Percentiles rank a stretch among this genome's conserved stretches.
Evolutionary conservation across 2,329 filamentous ascomycete species (phyloP).

Genomic region (Volutella citrinella): DNA sequence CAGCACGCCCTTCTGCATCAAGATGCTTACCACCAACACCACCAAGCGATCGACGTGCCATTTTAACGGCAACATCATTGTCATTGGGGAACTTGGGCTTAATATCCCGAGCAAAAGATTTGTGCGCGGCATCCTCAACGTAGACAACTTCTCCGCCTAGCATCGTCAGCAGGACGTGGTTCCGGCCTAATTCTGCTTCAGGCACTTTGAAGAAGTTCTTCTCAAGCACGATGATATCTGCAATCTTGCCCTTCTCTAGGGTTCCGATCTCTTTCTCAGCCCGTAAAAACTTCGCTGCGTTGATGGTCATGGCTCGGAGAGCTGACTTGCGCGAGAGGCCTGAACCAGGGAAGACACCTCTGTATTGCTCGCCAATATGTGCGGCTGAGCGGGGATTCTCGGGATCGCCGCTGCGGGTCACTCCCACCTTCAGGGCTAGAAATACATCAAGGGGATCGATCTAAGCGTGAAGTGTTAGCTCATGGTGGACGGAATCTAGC

Average conservation of each 20-base stretch:
- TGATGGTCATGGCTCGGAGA: constrained; percentile 21
- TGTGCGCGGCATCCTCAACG: constrained; percentile 19
- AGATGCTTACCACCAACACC: constrained; percentile 14
- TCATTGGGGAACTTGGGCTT: constrained; percentile 23
- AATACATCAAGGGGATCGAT: constrained; percentile 27
- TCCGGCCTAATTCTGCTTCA: constrained; percentile 19
- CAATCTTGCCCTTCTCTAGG: constrained; percentile 23
- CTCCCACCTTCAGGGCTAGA: constrained; percentile 24
- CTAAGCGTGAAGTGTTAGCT: constrained; percentile 8
- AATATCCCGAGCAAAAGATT: no score
- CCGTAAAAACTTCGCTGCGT: constrained; percentile 21
- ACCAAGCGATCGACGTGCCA: constrained; percentile 17
- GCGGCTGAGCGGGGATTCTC: constrained; percentile 24
- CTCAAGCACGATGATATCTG: constrained; percentile 23
- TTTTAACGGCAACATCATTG: constrained; percentile 9
- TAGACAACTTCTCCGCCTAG: constrained; percentile 25
- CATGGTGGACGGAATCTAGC: no score
- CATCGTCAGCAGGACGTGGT: constrained; percentile 24
- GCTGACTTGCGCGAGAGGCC: constrained; percentile 20
- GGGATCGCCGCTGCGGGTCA: constrained; percentile 24
- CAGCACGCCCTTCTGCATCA: constrained; percentile 8
- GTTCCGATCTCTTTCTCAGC: constrained; percentile 24
- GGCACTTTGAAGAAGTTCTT: constrained; percentile 24
- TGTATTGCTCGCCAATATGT: constrained; percentile 15
- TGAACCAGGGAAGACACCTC: constrained; percentile 18